Percentiles rank a stretch among this genome's conserved stretches.
These are phyloP conservation scores for Hygrocybe coccinea DNA, from an alignment of 768 basidiomycete genomes.

Conservation along the genomic window DNA sequence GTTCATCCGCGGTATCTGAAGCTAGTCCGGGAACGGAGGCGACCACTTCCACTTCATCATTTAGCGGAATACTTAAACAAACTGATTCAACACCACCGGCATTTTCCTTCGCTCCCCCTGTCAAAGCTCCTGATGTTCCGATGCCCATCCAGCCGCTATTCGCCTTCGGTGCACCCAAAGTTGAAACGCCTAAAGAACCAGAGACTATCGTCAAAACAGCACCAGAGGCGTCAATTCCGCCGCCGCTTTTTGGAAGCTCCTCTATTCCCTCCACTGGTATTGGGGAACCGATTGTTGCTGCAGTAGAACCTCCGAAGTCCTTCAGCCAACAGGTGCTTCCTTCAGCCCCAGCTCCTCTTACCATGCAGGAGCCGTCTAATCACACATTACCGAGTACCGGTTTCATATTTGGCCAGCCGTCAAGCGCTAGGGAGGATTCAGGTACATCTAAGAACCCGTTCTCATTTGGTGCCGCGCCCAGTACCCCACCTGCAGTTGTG, in stretches of 20 bases:
- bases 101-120: conserved; percentile 19
- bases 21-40: background rate
- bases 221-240: background rate
- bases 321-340: background rate
- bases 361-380: conserved; percentile 17
- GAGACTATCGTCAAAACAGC: background rate
- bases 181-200: background rate
- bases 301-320: background rate
- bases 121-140: background rate
- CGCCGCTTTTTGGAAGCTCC: background rate
- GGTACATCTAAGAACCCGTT: conserved; percentile 6
- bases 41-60: conserved; percentile 7
- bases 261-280: background rate
- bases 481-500: conserved; percentile 30
- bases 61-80: background rate
- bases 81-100: conserved; percentile 6
- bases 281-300: too few relatives aligned
- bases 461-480: conserved; percentile 24
- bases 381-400: conserved; percentile 7
- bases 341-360: conserved; percentile 4
- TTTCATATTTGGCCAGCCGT: conserved; percentile 20
- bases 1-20: conserved; percentile 12
- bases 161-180: background rate
- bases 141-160: background rate
- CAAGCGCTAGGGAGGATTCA: background rate